Base-by-base conservation (phyloP, 257 asterid species). In the Euphrasia confusa region DNA sequence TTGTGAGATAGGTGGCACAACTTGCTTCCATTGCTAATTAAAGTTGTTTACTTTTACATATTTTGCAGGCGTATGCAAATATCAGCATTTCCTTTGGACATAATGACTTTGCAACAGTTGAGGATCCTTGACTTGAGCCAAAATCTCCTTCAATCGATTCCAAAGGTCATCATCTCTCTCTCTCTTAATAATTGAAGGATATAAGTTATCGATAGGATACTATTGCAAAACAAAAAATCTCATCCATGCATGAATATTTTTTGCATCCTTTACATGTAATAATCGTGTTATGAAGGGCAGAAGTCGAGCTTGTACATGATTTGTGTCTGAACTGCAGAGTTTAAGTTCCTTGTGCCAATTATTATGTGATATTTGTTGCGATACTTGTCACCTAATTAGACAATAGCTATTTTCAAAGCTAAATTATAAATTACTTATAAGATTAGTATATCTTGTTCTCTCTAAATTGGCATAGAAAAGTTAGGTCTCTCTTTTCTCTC, bases 81-180 rank as follows among this genome's bases (percentile, higher is more conserved):
- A 70, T 77, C 92, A 48, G 65, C 71, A 59, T 81, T 93, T 76
- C 99, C 97, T 28, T 48, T 68, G 71, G 90, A 87, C 37, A 66
- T 89, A 68, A n/a, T 83, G 80, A 71, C 69, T 57, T 77, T 87
- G 45, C 81, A 72, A 81, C 79, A 69, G 65, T 76, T 92, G 21
- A 81, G 70, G 76, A 81, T 82, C 77, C 96, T 92, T 72, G 96
- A 87, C 84, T 79, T 89, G 81, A 85, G 97, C 72, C 99, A 89
- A 72, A 93, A 93, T 64, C 67, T 77, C 62, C 79, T 89, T 54
- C 94, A 86, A 60, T 75, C 81, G 48, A 74, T 92, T 74, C 97
- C 99, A 66, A 81, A 70, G 88, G 98, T 91, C 61, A 68, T 44
- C 26, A 21, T 75, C 59, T 18, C 30, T 21, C 54, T 21, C 54